These are phyloP conservation scores for Candida namnaoensis DNA, from an alignment of 805 yeast genomes.

Conservation along the genomic window DNA sequence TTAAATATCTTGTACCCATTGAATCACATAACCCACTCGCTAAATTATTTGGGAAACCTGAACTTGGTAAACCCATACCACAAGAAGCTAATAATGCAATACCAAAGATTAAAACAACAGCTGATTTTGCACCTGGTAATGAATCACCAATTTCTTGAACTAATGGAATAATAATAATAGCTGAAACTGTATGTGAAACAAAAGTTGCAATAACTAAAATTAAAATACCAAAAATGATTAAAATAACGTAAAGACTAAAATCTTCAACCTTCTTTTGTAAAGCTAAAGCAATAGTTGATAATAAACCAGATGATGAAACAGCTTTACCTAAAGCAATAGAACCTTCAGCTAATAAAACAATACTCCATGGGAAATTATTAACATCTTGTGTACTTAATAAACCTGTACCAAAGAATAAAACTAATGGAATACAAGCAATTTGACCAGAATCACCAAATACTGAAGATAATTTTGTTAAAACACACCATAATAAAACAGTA, in stretches of 20 bases:
- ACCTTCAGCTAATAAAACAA: constrained; percentile 94
- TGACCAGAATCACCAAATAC: constrained; percentile 89
- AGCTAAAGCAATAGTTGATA: constrained; percentile 64
- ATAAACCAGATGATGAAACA: constrained; percentile 83
- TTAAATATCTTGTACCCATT: constrained; percentile 81
- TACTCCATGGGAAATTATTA: constrained; percentile 94
- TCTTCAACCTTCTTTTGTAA: constrained; percentile 61
- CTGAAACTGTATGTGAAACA: constrained; percentile 95
- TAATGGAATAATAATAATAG: constrained; percentile 82
- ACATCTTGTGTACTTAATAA: constrained; percentile 76
- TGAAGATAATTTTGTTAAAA: constrained; percentile 61
- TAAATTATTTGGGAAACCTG: constrained; percentile 96
- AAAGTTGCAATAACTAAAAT: constrained; percentile 86
- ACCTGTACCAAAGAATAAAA: constrained; percentile 85
- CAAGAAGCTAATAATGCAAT: constrained; percentile 68
- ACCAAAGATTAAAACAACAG: constrained; percentile 29
- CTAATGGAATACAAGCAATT: constrained; percentile 79
- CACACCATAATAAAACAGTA: constrained; percentile 87
- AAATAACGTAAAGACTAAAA: constrained; percentile 56
- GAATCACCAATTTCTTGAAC: constrained; percentile 80
- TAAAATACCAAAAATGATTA: constrained; percentile 75
- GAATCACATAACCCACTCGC: constrained; percentile 94
- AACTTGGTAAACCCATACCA: constrained; percentile 97
- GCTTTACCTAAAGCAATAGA: constrained; percentile 93
- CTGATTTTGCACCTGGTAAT: constrained; percentile 66